Evolutionary conservation across 768 basidiomycete species (phyloP).

Genomic region (Amanita jacksonii): DNA sequence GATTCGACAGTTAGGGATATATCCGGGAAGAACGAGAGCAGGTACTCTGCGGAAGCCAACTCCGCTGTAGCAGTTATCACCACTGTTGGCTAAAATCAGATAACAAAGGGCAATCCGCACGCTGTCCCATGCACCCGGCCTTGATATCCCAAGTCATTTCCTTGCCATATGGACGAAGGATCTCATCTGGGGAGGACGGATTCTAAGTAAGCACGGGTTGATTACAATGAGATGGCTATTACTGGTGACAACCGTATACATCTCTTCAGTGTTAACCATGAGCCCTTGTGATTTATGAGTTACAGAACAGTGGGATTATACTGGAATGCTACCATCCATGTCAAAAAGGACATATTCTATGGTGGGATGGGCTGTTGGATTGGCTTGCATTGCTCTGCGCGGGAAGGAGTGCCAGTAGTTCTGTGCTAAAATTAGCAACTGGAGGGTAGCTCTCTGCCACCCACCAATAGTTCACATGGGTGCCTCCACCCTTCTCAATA

Average conservation of each 20-base stretch:
- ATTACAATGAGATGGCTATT: constrained; percentile 17
- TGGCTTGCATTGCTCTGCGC: too few species aligned
- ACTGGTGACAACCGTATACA: constrained; percentile 79
- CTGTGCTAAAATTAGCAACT: not conserved
- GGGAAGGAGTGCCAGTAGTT: too few species aligned
- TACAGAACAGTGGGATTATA: not conserved
- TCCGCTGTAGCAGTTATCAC: constrained; percentile 37
- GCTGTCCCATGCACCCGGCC: constrained; percentile 82
- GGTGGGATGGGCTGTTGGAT: constrained; percentile 11
- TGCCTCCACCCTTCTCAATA: too few species aligned
- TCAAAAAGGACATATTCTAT: constrained; percentile 65
- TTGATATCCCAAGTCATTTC: constrained; percentile 86
- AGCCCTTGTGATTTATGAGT: constrained; percentile 34
- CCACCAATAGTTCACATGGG: too few species aligned
- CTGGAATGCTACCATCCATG: constrained; percentile 45
- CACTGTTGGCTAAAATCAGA: not conserved
- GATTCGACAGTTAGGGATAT: constrained; percentile 54
- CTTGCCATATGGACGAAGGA: constrained; percentile 62
- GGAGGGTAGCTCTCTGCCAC: too few species aligned
- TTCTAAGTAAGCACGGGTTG: not conserved
- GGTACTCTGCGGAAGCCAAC: constrained; percentile 49
- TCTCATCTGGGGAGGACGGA: constrained; percentile 39
- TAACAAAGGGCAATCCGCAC: constrained; percentile 26
- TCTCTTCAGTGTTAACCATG: constrained; percentile 66
- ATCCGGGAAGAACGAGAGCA: constrained; percentile 70